Evolutionary conservation across 805 yeast species (phyloP), one percentile per base, ranked within the genome.

Genomic region (Candida easanensis): DNA sequence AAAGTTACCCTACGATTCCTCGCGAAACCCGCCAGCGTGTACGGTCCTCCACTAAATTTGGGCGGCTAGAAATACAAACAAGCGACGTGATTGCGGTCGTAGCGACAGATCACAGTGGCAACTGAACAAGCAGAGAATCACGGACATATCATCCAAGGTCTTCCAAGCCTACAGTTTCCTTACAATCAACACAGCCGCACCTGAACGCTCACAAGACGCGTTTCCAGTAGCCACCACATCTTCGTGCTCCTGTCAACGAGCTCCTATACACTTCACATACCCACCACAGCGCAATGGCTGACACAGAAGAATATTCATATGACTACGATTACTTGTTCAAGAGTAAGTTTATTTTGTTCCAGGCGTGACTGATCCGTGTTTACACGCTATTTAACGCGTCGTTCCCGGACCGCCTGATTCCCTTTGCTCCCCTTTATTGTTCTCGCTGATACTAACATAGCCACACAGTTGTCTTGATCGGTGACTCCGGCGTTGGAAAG

Each of bases 401-500:
- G 30, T 15, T 6, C 13, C n/a, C n/a, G n/a, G n/a, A n/a, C n/a
- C n/a, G n/a, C n/a, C n/a, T n/a, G n/a, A n/a, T n/a, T n/a, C n/a
- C n/a, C n/a, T n/a, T n/a, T 32, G 11, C 18, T 19, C 17, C 22
- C 34, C 14, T 4, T 22, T n/a, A 5, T 16, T 13, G 30, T 4
- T 34, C 10, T 11, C 30, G 14, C 15, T 17, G 20, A 20, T 43
- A 47, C 42, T 44, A 47, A 44, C 48, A 32, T 6, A 3, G 5
- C 38, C 20, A 19, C 21, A 22, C 38, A 76, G 88, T 93, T 54
- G 98, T 91, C 32, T 77, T 91, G 63, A 91, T 93, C 64, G 98
- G 98, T 36, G 98, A 93, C 65, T 87, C 96, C 11, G 95, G 97
- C 43, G 98, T 93, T 39, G 99, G 99, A 47, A 91, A 91, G 65